phyloP scores from a whole-genome alignment of 345 rosid genomes.

The Citrus glauca region DNA sequence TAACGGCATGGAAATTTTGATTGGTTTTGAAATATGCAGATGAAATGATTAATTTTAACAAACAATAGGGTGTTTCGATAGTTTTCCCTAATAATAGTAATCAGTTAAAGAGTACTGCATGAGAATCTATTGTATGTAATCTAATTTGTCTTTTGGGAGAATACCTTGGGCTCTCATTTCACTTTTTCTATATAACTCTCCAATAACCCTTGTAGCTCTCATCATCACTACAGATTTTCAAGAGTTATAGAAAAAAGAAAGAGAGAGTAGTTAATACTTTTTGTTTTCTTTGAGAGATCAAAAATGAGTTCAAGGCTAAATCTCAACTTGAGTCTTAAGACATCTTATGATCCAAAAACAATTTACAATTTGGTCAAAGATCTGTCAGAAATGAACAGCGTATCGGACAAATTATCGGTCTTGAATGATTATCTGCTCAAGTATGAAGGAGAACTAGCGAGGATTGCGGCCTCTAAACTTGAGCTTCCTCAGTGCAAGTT shows the following conservation, averaged over 20 bases:
- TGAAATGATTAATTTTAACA: no score
- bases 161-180: not conserved
- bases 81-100: no score
- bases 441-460: conserved; percentile 14
- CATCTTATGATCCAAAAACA: conserved; percentile 8
- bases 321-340: conserved; percentile 17
- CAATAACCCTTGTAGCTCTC: not conserved
- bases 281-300: not conserved
- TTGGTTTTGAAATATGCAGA: not conserved
- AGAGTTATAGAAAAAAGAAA: not conserved
- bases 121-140: not conserved
- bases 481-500: conserved; percentile 20
- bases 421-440: conserved; percentile 20
- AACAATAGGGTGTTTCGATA: no score
- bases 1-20: not conserved
- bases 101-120: not conserved
- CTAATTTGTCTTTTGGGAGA: not conserved
- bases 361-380: conserved; percentile 9
- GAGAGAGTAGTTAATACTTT: not conserved
- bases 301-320: conserved; percentile 7
- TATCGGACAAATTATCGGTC: not conserved
- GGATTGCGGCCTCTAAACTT: not conserved
- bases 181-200: not conserved
- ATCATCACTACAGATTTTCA: not conserved
- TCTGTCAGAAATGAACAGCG: conserved; percentile 16